These are phyloP conservation scores for Clathrospora elynae DNA, from an alignment of 2,329 filamentous ascomycete genomes.

Conservation along the genomic window DNA sequence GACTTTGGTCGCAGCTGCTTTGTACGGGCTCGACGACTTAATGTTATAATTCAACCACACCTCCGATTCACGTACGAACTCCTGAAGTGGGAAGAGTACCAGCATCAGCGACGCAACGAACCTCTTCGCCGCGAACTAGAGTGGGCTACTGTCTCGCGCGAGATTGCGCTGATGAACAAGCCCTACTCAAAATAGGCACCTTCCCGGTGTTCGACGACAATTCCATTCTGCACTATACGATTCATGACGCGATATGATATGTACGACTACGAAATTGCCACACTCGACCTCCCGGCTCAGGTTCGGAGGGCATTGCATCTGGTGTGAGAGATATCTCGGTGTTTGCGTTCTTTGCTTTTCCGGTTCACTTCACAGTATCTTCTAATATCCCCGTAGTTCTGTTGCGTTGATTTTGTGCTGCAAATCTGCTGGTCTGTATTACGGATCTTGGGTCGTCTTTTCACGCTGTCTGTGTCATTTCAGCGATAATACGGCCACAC, in stretches of 20 bases:
- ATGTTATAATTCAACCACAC: slow-evolving; percentile 98
- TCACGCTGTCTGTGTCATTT: slow-evolving; percentile 7
- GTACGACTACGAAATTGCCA: slow-evolving; percentile 26
- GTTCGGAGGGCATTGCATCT: slow-evolving; percentile 11
- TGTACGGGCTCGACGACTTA: slow-evolving; percentile 86
- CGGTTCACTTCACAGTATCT: slow-evolving; percentile 2
- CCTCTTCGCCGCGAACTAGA: slow-evolving; percentile 77
- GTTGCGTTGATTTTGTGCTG: slow-evolving; percentile 9
- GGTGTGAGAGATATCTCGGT: slow-evolving; percentile 9
- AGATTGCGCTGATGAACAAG: slow-evolving; percentile 94
- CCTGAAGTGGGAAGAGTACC: slow-evolving; percentile 89
- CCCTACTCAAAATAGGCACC: slow-evolving; percentile 74
- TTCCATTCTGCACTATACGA: slow-evolving; percentile 21
- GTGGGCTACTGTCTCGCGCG: slow-evolving; percentile 84
- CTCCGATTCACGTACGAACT: slow-evolving; percentile 91
- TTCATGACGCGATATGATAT: slow-evolving; percentile 28
- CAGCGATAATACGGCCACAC: slow-evolving; percentile 21
- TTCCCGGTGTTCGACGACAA: slow-evolving; percentile 6
- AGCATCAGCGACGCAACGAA: slow-evolving; percentile 62
- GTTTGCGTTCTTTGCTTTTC: slow-evolving; percentile 9
- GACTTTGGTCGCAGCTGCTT: slow-evolving; percentile 66
- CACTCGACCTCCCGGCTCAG: slow-evolving; percentile 11
- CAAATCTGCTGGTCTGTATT: slow-evolving; percentile 6
- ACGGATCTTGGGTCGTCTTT: slow-evolving; percentile 1
- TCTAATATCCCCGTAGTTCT: slow-evolving; percentile 8